phyloP scores from a whole-genome alignment of 1,139 yeast species.

The Hyphopichia buzzinii region DNA sequence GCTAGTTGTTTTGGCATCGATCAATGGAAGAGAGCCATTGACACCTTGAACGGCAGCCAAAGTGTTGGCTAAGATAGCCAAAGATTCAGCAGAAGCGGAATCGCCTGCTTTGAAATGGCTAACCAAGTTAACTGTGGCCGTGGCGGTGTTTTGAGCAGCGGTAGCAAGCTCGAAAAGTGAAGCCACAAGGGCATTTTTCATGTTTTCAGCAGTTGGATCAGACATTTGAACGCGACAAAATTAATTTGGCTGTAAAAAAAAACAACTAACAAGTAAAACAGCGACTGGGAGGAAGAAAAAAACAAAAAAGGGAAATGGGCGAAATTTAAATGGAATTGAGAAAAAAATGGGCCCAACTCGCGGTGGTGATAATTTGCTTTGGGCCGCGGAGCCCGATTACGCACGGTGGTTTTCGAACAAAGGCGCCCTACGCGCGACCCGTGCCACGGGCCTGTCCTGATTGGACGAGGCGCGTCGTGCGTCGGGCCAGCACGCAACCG shows the following conservation, averaged over 20 bases:
- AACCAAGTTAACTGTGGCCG: constrained; percentile 72
- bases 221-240: no score
- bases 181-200: constrained; percentile 59
- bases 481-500: no score
- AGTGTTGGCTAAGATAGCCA: constrained; percentile 33
- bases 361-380: not conserved
- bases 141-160: constrained; percentile 78
- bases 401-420: not conserved
- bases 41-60: constrained; percentile 22
- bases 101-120: constrained; percentile 61
- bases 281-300: not conserved
- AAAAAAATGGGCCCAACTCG: not conserved
- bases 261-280: not conserved
- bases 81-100: constrained; percentile 33
- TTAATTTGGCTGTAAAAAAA: no score
- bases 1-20: constrained; percentile 17
- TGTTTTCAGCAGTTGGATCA: constrained; percentile 32
- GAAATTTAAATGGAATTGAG: not conserved
- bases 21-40: constrained; percentile 11
- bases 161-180: constrained; percentile 76
- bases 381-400: not conserved
- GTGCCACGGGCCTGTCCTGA: not conserved
- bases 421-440: not conserved
- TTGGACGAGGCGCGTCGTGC: no score
- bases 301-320: no score